Percentiles rank a stretch among this genome's conserved stretches.
These are phyloP conservation scores for Ceratocystis eucalypticola DNA, from an alignment of 2,329 filamentous ascomycete genomes.

Conservation along the genomic window DNA sequence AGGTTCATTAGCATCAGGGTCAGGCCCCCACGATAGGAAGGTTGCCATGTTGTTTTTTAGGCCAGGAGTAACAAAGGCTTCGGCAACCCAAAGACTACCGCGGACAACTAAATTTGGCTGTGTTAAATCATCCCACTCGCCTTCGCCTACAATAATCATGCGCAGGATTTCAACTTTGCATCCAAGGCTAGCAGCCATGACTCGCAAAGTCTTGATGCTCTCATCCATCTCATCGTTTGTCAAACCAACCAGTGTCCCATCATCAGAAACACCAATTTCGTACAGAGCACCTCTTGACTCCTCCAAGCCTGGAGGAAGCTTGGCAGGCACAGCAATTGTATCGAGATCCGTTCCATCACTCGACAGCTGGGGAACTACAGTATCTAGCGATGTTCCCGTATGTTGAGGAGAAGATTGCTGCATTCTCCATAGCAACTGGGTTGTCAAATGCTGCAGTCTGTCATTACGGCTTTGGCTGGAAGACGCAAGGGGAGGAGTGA, in stretches of 20 bases:
- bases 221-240: conserved; percentile 86
- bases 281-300: conserved; percentile 89
- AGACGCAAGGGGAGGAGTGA: conserved; percentile 27
- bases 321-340: conserved; percentile 36
- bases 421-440: conserved; percentile 84
- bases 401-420: conserved; percentile 92
- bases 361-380: conserved; percentile 62
- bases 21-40: conserved; percentile 11
- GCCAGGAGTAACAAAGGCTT: conserved; percentile 74
- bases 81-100: conserved; percentile 64
- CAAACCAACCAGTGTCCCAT: conserved; percentile 79
- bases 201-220: conserved; percentile 67
- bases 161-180: conserved; percentile 72
- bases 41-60: conserved; percentile 24
- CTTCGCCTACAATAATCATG: conserved; percentile 72
- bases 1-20: neutral
- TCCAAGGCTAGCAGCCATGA: conserved; percentile 87
- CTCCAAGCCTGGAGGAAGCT: conserved; percentile 66
- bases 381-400: conserved; percentile 59
- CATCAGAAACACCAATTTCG: conserved; percentile 91
- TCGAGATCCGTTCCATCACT: conserved; percentile 42
- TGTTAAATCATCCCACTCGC: conserved; percentile 46
- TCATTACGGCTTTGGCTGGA: conserved; percentile 64
- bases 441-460: conserved; percentile 80
- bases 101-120: conserved; percentile 22